A percentile compares a stretch with the other conserved stretches of the same genome.
Evolutionary conservation across 2,329 filamentous ascomycete species (phyloP).

Genomic region (Epichloe gansuensis): DNA sequence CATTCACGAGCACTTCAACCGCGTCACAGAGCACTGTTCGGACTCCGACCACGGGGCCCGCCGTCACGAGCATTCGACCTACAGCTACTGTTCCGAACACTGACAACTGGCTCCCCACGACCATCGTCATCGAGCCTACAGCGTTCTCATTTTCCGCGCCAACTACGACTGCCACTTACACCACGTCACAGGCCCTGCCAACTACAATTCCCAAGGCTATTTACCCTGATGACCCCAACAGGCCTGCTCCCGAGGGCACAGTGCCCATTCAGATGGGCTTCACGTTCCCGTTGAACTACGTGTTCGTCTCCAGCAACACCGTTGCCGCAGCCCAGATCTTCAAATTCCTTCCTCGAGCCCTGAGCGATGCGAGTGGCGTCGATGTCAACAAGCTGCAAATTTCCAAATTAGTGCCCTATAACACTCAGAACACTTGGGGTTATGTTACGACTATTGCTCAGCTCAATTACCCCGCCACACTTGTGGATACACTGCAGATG

Average conservation of each 20-base stretch:
- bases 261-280: conserved; percentile 77
- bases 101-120: conserved; percentile 42
- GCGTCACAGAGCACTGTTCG: conserved; percentile 6
- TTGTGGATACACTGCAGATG: conserved; percentile 53
- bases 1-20: conserved; percentile 12
- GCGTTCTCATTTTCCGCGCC: conserved; percentile 21
- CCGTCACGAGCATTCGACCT: conserved; percentile 27
- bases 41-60: conserved; percentile 5
- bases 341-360: conserved; percentile 56
- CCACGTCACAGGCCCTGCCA: conserved; percentile 43
- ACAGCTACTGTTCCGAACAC: conserved; percentile 31
- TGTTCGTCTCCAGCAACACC: conserved; percentile 60
- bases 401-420: conserved; percentile 60
- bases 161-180: conserved; percentile 23
- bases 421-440: conserved; percentile 54
- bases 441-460: conserved; percentile 68
- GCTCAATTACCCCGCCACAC: conserved; percentile 57
- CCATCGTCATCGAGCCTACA: conserved; percentile 43
- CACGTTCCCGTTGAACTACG: conserved; percentile 66
- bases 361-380: conserved; percentile 52
- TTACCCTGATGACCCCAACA: conserved; percentile 47
- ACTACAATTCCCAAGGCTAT: conserved; percentile 62
- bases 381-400: conserved; percentile 45
- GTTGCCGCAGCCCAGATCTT: conserved; percentile 79
- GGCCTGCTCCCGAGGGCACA: conserved; percentile 45